Evolutionary conservation across 495 filamentous ascomycete genomes (phyloP), one percentile per base, ranked within the genome.

Genomic region (Copromyces sp.): DNA sequence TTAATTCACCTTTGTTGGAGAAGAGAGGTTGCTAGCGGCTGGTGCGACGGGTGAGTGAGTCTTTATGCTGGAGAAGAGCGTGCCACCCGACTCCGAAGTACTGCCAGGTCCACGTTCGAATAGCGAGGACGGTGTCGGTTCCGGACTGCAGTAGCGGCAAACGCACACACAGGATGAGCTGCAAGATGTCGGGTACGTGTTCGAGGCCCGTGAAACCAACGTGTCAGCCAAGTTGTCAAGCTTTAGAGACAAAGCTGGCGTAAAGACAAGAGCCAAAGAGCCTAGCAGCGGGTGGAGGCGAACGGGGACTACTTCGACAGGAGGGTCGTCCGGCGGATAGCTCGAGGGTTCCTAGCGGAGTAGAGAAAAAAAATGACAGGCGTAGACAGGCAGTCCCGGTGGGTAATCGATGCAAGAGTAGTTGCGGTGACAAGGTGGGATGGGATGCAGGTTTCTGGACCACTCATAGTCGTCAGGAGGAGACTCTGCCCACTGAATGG

Each of bases 401-500:
- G 79, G 74, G 73, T 74, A 79, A 80, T 77, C 71, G 75, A 78
- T 73, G 75, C 77, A 78, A 75, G 69, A 75, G 74, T 76, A 77
- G 73, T 77, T 72, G 73, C 75, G 75, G 81, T 74, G 69, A 59
- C 69, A 73, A 71, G 79, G 81, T 81, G 76, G 75, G 78, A 78
- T 80, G 78, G 73, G 77, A 76, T 76, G 79, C 77, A 79, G 74
- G 75, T 77, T 74, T 78, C 72, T 75, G 76, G 77, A 80, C 82
- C 83, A 85, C 77, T 83, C 78, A 82, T 75, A 70, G 78, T 77
- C 76, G 77, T 77, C 71, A 75, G 71, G 72, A 73, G 69, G 73
- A 78, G 77, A 72, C 78, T 81, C 76, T 37, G 79, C 75, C 74
- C 79, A 79, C 69, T 81, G 79, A 84, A 79, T 84, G 83, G 83